Evolutionary conservation across 768 basidiomycete genomes (phyloP).

Genomic region (Psilocybe tampanensis): DNA sequence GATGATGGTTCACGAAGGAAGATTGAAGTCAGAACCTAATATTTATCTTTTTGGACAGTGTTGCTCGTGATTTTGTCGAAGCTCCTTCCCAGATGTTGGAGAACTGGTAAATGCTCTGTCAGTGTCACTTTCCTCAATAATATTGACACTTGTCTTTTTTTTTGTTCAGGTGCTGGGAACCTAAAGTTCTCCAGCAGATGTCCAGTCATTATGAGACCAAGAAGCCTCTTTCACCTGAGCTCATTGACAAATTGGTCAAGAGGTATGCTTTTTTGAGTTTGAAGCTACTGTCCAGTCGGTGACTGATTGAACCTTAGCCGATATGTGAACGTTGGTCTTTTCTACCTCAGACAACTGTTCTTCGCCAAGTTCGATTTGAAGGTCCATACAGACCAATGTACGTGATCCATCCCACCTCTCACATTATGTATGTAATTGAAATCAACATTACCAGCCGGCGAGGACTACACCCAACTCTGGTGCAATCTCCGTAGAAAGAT

Average conservation of each 20-base stretch:
- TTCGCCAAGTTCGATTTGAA: constrained; percentile 80
- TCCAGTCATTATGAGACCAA: constrained; percentile 81
- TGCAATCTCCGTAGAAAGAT: constrained; percentile 69
- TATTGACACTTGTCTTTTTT: not conserved
- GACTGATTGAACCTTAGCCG: constrained; percentile 38
- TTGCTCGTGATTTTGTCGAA: constrained; percentile 84
- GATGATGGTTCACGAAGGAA: not conserved
- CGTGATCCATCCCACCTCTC: not conserved
- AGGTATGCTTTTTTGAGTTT: constrained; percentile 43
- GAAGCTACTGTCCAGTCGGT: not conserved
- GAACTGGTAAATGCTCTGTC: constrained; percentile 71
- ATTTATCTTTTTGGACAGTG: constrained; percentile 36
- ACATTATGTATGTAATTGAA: no score
- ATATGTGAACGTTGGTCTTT: constrained; percentile 82
- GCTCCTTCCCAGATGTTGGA: constrained; percentile 93
- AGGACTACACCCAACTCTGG: constrained; percentile 83
- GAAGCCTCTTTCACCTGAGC: constrained; percentile 66
- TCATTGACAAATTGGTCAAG: constrained; percentile 81
- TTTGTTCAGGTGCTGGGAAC: constrained; percentile 73
- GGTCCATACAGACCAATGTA: constrained; percentile 70
- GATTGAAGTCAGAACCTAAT: not conserved
- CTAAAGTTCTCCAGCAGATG: constrained; percentile 73
- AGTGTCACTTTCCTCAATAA: not conserved
- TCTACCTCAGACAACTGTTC: constrained; percentile 83
- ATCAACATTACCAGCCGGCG: constrained; percentile 38